phyloP scores from a whole-genome alignment of 2,329 filamentous ascomycete genomes.

The Westerdykella ornata region DNA sequence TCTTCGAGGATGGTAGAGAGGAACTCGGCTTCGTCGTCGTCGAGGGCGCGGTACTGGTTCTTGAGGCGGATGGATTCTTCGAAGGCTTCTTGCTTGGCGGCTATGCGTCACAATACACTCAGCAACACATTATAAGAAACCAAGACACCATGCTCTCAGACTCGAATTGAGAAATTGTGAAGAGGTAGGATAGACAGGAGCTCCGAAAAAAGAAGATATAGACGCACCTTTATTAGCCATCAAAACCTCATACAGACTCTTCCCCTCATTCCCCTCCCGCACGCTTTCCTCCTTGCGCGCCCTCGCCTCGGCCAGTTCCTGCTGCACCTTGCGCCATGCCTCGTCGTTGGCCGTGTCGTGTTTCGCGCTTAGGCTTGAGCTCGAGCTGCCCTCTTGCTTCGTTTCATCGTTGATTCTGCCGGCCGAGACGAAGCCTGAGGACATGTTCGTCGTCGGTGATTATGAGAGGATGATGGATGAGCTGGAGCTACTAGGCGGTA shows the following conservation, averaged over 20 bases:
- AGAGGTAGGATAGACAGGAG: slow-evolving; percentile 1
- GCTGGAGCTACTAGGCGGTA: too few relatives aligned
- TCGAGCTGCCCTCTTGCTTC: too few relatives aligned
- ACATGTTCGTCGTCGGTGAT: slow-evolving; percentile 32
- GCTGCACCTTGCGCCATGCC: slow-evolving; percentile 61
- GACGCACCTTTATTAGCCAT: slow-evolving; percentile 70
- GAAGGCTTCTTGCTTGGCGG: slow-evolving; percentile 74
- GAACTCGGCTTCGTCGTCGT: slow-evolving; percentile 74
- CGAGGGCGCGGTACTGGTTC: slow-evolving; percentile 70
- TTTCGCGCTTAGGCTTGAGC: too few relatives aligned
- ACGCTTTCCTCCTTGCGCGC: slow-evolving; percentile 49
- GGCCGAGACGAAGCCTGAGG: too few relatives aligned
- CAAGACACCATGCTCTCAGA: too few relatives aligned
- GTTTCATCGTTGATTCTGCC: too few relatives aligned
- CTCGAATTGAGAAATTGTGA: too few relatives aligned
- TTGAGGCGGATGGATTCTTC: slow-evolving; percentile 64
- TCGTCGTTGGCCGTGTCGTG: slow-evolving; percentile 40
- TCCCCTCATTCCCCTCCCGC: slow-evolving; percentile 46
- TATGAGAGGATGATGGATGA: slow-evolving; percentile 47
- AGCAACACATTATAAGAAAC: too few relatives aligned
- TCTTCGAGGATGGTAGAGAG: slow-evolving; percentile 55
- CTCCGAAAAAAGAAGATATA: background rate
- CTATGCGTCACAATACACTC: slow-evolving; percentile 34
- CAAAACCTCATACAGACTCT: slow-evolving; percentile 65
- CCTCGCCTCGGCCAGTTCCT: slow-evolving; percentile 57